Percentiles rank a stretch among this genome's conserved stretches.
These are phyloP conservation scores for Dalechampia spathulata DNA, from an alignment of 441 rosid species.

Conservation along the genomic window DNA sequence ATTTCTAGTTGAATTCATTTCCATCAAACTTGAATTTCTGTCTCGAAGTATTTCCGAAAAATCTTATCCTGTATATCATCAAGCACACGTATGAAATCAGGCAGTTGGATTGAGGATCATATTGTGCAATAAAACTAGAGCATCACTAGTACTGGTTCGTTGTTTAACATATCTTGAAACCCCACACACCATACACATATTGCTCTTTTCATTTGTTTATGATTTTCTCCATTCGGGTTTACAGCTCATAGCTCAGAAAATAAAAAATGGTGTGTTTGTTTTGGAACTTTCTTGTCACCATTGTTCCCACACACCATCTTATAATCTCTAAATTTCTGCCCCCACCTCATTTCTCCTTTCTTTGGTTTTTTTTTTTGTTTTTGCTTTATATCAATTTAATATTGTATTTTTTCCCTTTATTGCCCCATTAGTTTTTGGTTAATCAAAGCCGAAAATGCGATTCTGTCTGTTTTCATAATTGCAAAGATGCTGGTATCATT, in stretches of 20 bases:
- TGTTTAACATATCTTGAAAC: conserved; percentile 13
- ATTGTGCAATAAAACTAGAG: background rate
- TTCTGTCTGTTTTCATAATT: background rate
- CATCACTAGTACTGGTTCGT: background rate
- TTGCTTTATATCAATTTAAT: no score
- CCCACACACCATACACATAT: background rate
- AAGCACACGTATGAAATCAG: background rate
- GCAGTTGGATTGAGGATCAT: background rate
- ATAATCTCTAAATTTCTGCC: background rate
- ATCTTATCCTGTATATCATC: no score
- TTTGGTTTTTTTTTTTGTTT: no score
- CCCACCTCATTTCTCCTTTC: no score
- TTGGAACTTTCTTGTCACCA: conserved; percentile 4
- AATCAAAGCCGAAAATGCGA: conserved; percentile 3
- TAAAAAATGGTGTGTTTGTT: background rate
- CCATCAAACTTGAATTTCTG: no score
- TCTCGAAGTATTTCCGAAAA: no score
- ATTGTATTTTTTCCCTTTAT: background rate
- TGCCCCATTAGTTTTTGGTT: background rate
- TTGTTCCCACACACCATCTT: conserved; percentile 6
- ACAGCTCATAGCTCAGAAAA: conserved; percentile 12
- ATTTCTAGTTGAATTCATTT: no score
- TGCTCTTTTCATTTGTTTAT: conserved; percentile 5
- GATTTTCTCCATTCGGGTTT: conserved; percentile 1
- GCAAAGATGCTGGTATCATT: no score